phyloP scores from a whole-genome alignment of 1,284 basidiomycete species.

The Naganishia sp. region DNA sequence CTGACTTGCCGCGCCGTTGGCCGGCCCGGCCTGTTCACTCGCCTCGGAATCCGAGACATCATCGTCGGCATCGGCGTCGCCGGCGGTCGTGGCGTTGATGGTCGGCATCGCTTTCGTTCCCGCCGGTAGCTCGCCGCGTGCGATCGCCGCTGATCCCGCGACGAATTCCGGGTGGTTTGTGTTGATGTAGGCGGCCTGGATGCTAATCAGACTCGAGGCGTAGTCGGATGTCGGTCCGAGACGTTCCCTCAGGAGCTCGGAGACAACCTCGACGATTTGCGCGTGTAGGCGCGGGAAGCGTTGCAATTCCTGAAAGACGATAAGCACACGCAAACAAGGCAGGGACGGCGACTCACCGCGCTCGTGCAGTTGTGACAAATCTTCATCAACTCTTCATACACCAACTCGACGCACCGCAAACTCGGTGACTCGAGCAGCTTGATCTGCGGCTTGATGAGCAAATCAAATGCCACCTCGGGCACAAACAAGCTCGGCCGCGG shows the following conservation, averaged over 20 bases:
- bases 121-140: slow-evolving; percentile 44
- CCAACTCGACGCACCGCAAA: slow-evolving; percentile 93
- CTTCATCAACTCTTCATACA: slow-evolving; percentile 99
- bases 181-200: slow-evolving; percentile 99
- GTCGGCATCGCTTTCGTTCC: slow-evolving; percentile 32
- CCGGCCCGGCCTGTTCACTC: slow-evolving; percentile 46
- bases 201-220: slow-evolving; percentile 91
- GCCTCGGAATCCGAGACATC: slow-evolving; percentile 40
- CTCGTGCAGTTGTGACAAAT: slow-evolving; percentile 99
- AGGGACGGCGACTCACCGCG: slow-evolving; percentile 59
- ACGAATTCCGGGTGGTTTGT: slow-evolving; percentile 54
- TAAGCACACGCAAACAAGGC: background rate
- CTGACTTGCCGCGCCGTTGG: slow-evolving; percentile 49
- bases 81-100: slow-evolving; percentile 23
- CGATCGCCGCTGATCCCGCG: slow-evolving; percentile 54
- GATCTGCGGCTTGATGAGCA: slow-evolving; percentile 98
- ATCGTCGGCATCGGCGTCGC: slow-evolving; percentile 40
- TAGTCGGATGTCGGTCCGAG: slow-evolving; percentile 96
- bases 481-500: slow-evolving; percentile 95
- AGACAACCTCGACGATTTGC: slow-evolving; percentile 95
- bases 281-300: slow-evolving; percentile 92
- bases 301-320: slow-evolving; percentile 75
- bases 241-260: slow-evolving; percentile 90
- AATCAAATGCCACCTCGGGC: slow-evolving; percentile 94
- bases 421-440: slow-evolving; percentile 92